Base-by-base conservation (phyloP, 768 basidiomycete species). In the Calocybe cyanea region DNA sequence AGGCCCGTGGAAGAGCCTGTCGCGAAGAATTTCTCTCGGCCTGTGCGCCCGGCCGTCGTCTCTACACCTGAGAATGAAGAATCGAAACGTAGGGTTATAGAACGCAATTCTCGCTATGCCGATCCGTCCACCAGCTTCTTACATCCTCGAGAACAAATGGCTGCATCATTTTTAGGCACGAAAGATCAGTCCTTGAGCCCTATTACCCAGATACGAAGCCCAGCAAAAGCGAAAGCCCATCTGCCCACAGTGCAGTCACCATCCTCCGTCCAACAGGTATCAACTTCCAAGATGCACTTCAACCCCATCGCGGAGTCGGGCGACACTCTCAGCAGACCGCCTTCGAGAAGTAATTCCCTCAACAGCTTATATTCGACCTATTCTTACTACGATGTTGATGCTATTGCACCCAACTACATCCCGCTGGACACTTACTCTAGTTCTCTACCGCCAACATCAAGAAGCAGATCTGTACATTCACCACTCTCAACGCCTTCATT, bases 301-400 rank as follows among this genome's bases (percentile, higher is more conserved):
- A 42, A 43, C 14, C 35, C 46, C 42, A 40, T 39, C 10, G 46
- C 53, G 30, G 45, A 50, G 38, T 63, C 66, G 20, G 49, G 56
- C n/a, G 48, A 60, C 20, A 14, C 38, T 17, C 15, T 28, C 24
- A 48, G 35, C n/a, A 62, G 62, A 40, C 65, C 68, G 7, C 69
- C 70, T 32, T 39, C 64, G 17, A 62, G 73, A 50, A 51, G 64
- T 15, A 61, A 52, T 20, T 73, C 73, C 1, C 62, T 71, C 8
- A 57, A 64, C 3, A 68, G 63, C 49, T 46, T 84, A 14, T 86
- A 85, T 62, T 83, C 83, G 15, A 60, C 65, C 11, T 85, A 86
- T 56, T 86, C 85, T 4, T 85, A 76, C 57, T 87, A 87, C 48
- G 76, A 75, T 39, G 63, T 80, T 33, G 77, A 81, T 33, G 69